Base-by-base conservation (phyloP, 2,329 filamentous ascomycete species). In the Ceratocystis lukuohia region DNA sequence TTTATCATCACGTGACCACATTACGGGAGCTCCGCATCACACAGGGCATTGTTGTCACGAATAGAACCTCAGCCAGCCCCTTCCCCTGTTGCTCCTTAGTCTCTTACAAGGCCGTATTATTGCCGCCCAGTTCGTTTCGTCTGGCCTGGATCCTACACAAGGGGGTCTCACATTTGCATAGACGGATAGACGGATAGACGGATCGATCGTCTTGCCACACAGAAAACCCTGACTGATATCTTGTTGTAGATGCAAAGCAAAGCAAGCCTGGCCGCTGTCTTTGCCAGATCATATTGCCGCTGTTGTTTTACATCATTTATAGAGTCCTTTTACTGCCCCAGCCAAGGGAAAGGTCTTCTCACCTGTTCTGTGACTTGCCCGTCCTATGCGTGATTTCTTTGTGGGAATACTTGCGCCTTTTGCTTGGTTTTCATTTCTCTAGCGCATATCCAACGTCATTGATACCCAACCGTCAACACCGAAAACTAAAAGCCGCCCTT, bases 371-470 rank as follows among this genome's bases (percentile, higher is more conserved):
- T 41, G 10, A 41, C 37, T 41, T 41, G 10, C 37, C 12, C 37
- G 12, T 59, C 33, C 15, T 37, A n/a, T 59, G 12, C 28, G 25
- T n/a, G 5, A n/a, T 59, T 59, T 33, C 15, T 20, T 30, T 5
- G 15, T 59, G 15, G 37, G 3, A 41, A n/a, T 33, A 17, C 25
- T 56, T 59, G 56, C 56, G 25, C 17, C 56, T 20, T 33, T 59
- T 30, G 28, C 56, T 41, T 37, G 17, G 30, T 20, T n/a, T 22
- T 20, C 15, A 37, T 20, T 30, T 59, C 56, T 30, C 56, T 59
- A n/a, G 28, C 56, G 30, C 56, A 37, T 69, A 33, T 37, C 71
- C 64, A 72, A 65, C 61, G 25, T 45, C 25, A 62, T 62, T 41
- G 45, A 17, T 25, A 28, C 61, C 30, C 61, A 45, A 62, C 10